Evolutionary conservation across 106 monocot species (phyloP).

Genomic region (Gastrodia elata): DNA sequence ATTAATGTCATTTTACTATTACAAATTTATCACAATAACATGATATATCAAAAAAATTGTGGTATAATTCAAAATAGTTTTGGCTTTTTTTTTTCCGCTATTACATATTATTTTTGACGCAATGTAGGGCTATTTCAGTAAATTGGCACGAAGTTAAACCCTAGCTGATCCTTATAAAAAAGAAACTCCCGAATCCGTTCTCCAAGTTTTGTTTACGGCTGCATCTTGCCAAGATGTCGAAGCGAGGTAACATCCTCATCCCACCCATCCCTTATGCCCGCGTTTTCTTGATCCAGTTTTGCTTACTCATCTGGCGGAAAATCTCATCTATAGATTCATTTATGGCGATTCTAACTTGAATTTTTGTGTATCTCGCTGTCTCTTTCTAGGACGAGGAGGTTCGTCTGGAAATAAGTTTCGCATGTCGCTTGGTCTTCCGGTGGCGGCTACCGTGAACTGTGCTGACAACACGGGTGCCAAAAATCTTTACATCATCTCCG

Average conservation of each 20-base stretch:
- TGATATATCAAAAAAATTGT: too few species aligned
- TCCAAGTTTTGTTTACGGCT: not conserved
- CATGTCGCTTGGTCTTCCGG: constrained; percentile 25
- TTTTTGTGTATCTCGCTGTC: not conserved
- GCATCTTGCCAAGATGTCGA: constrained; percentile 3
- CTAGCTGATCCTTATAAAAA: not conserved
- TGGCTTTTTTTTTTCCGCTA: too few species aligned
- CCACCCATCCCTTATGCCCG: not conserved
- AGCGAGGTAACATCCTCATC: constrained; percentile 2
- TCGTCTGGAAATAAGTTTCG: constrained; percentile 26
- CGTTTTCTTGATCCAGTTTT: not conserved
- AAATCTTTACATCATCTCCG: constrained; percentile 27
- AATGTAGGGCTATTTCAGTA: not conserved
- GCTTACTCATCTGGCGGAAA: not conserved
- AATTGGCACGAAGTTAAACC: not conserved
- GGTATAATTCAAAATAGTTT: too few species aligned
- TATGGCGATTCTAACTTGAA: not conserved
- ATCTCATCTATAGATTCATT: not conserved
- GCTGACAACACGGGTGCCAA: constrained; percentile 27
- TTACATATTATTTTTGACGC: too few species aligned
- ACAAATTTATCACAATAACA: too few species aligned
- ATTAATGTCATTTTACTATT: too few species aligned
- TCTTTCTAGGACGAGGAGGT: constrained; percentile 20
- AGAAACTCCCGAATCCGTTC: not conserved
- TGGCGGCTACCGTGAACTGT: constrained; percentile 27